Evolutionary conservation across 176 grass and related monocot genomes (phyloP), one percentile per base, ranked within the genome.

Genomic region (Alopecurus myosuroides): DNA sequence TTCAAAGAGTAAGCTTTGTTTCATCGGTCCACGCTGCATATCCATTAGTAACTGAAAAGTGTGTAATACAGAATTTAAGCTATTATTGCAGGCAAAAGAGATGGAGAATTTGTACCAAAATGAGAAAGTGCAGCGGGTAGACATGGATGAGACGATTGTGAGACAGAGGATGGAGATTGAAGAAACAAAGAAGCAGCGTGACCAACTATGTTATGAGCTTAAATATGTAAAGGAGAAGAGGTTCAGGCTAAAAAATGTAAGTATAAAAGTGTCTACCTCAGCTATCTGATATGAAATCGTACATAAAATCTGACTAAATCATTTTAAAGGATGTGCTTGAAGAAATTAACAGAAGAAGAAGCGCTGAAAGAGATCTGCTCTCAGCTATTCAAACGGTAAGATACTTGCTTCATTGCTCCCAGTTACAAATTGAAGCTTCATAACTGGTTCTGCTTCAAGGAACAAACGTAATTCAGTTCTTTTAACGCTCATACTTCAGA

Each of bases 261-360:
- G 79, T 77, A 58, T 77, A n/a, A 13, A 17, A 50, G 51, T 82
- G 58, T 64, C 18, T 67, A 34, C 19, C 33, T 67, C 17, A 20
- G 64, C 18, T 67, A 33, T 67, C 18, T 50, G 48, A 85, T 66
- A 67, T 37, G 33, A 77, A 73, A 77, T 34, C 63, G 33, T 39
- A 71, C 58, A 83, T 70, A 77, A 35, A 77, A 88, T 65, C 66
- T 97, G 14, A 70, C 41, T 31, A 45, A 85, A 81, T 84, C 23
- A 50, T 88, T 26, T 89, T 69, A 79, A 81, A 82, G 72, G 84
- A 89, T 60, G 52, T 31, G 31, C 78, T 77, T 39, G 83, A 91
- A 87, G 90, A 97, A 86, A 87, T 42, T 22, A 86, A 69, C 30
- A 94, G 86, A 90, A 89, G 85, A 56, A 91, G 49, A 85, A 92